phyloP scores from a whole-genome alignment of 306 rosid genomes.

The Rubus parviflorus region DNA sequence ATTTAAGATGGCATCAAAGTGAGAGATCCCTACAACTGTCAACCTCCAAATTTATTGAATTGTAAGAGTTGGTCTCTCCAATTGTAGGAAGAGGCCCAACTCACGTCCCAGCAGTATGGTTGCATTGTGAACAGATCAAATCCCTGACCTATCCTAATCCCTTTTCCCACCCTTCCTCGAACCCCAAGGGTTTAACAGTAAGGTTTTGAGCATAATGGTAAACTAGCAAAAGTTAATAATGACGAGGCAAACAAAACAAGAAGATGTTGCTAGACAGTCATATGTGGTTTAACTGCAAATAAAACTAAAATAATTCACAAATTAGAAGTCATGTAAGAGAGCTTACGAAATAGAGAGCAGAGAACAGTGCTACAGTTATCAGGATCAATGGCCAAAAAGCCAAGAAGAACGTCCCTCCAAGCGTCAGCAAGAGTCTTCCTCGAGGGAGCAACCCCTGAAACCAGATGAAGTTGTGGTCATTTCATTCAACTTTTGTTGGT shows the following conservation, averaged over 20 bases:
- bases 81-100: neutral
- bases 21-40: neutral
- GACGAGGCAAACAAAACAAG: neutral
- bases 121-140: neutral
- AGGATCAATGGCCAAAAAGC: constrained; percentile 91
- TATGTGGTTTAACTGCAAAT: neutral
- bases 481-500: neutral
- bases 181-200: neutral
- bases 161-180: neutral
- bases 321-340: constrained; percentile 20
- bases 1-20: neutral
- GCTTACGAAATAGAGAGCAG: constrained; percentile 78
- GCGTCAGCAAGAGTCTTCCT: constrained; percentile 73
- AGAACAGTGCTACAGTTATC: constrained; percentile 56
- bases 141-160: neutral
- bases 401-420: constrained; percentile 96
- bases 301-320: constrained; percentile 1
- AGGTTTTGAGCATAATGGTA: neutral
- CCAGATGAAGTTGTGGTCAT: constrained; percentile 26
- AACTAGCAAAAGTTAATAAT: neutral
- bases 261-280: neutral
- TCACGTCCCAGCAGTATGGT: neutral
- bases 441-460: constrained; percentile 92
- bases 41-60: neutral
- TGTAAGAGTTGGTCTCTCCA: neutral